These are phyloP conservation scores for Eudorina sp. DNA, from an alignment of 139 green algal species.

Conservation along the genomic window DNA sequence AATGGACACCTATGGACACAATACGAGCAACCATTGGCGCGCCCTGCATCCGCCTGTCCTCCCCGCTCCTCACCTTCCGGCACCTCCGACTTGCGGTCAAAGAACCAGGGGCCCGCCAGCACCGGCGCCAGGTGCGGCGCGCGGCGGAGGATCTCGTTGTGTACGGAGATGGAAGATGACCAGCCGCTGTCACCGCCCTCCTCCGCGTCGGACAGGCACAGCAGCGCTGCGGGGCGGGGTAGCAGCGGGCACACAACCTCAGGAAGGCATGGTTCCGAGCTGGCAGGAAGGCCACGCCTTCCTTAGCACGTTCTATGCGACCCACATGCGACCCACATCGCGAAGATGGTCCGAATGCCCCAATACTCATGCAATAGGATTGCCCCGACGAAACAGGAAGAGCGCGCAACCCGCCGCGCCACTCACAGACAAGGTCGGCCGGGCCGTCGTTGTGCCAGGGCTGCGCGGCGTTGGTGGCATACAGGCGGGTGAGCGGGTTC, in stretches of 20 bases:
- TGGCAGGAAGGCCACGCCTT: too few species aligned
- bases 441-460: slow-evolving; percentile 76
- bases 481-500: slow-evolving; percentile 67
- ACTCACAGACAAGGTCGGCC: slow-evolving; percentile 70
- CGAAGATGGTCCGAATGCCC: too few species aligned
- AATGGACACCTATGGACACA: too few species aligned
- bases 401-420: background rate
- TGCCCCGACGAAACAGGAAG: too few species aligned
- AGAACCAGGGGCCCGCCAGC: slow-evolving; percentile 63
- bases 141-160: slow-evolving; percentile 67
- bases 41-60: too few species aligned
- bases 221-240: slow-evolving; percentile 46
- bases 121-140: slow-evolving; percentile 56
- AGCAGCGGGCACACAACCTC: too few species aligned
- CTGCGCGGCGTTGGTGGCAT: slow-evolving; percentile 74
- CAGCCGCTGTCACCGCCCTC: slow-evolving; percentile 59
- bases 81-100: slow-evolving; percentile 69
- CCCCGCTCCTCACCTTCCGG: background rate
- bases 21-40: too few species aligned
- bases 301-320: too few species aligned
- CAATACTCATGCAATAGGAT: too few species aligned
- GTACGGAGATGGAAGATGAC: slow-evolving; percentile 56
- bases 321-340: too few species aligned
- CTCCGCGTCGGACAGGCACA: slow-evolving; percentile 66
- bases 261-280: too few species aligned